Conservation (phyloP, 768 basidiomycete genomes). For the Leccinum disarticulatum region DNA sequence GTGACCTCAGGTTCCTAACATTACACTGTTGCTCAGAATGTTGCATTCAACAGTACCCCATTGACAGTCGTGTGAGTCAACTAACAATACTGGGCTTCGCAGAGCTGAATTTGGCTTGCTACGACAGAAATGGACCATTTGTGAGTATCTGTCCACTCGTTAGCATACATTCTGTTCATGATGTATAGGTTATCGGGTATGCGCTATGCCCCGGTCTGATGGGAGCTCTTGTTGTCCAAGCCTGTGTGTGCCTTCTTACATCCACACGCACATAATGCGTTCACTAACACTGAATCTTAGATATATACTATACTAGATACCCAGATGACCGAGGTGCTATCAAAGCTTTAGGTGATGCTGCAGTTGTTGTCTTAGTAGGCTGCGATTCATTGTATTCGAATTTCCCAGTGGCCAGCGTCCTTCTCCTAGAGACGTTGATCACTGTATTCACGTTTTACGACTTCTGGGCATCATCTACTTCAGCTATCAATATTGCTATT, state of each 20-base stretch:
- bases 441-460: slow-evolving; percentile 11
- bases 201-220: not conserved
- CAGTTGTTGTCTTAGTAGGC: not conserved
- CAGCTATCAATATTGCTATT: not conserved
- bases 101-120: not conserved
- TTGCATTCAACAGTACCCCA: not conserved
- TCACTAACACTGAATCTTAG: not conserved
- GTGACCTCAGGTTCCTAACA: not conserved
- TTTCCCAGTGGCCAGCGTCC: slow-evolving; percentile 16
- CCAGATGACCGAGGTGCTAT: not conserved
- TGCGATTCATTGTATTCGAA: not conserved
- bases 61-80: not conserved
- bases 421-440: slow-evolving; percentile 19
- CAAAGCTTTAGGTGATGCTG: not conserved
- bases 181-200: not conserved
- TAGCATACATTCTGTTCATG: not conserved
- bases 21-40: not conserved
- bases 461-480: slow-evolving; percentile 7
- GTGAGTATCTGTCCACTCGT: not conserved
- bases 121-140: not conserved
- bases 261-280: not conserved
- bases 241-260: not conserved
- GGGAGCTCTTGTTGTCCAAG: not conserved
- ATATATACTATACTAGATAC: not conserved
- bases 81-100: not conserved